phyloP scores from a whole-genome alignment of 352 stramenopile genomes.

The Aphanomyces astaci region DNA sequence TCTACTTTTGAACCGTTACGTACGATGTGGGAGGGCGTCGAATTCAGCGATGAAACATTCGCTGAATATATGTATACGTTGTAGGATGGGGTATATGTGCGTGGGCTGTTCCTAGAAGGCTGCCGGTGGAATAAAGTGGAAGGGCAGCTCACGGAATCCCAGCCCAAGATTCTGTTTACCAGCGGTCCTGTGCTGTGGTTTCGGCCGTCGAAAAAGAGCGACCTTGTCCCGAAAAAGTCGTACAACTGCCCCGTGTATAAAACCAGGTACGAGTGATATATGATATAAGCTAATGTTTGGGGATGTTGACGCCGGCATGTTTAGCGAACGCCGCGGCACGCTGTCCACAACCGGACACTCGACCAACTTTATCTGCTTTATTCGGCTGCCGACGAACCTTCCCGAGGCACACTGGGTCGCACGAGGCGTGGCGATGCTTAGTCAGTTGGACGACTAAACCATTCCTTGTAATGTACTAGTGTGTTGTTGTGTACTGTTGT shows the following conservation, averaged over 20 bases:
- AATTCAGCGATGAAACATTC: no score
- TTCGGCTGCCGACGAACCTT: slow-evolving; percentile 76
- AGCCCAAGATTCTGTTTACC: slow-evolving; percentile 86
- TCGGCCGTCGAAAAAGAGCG: slow-evolving; percentile 61
- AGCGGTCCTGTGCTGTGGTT: slow-evolving; percentile 78
- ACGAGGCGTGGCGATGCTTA: slow-evolving; percentile 90
- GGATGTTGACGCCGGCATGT: background rate
- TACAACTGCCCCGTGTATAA: slow-evolving; percentile 95
- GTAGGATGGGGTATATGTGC: slow-evolving; percentile 80
- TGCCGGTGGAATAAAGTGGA: slow-evolving; percentile 77
- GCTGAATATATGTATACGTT: background rate
- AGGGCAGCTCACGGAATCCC: slow-evolving; percentile 62
- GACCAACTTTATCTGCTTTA: slow-evolving; percentile 93
- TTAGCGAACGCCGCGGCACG: slow-evolving; percentile 81
- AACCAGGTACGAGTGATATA: slow-evolving; percentile 80
- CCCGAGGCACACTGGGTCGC: slow-evolving; percentile 87
- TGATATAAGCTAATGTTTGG: no score
- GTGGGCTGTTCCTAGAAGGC: slow-evolving; percentile 85
- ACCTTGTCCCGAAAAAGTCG: slow-evolving; percentile 50
- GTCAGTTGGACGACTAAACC: slow-evolving; percentile 77
- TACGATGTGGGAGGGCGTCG: no score
- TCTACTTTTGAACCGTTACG: no score
- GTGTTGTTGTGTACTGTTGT: no score
- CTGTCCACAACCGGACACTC: slow-evolving; percentile 91
- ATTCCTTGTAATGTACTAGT: background rate